phyloP scores from a whole-genome alignment of 164 flowering plant species.

The Houttuynia cordata region DNA sequence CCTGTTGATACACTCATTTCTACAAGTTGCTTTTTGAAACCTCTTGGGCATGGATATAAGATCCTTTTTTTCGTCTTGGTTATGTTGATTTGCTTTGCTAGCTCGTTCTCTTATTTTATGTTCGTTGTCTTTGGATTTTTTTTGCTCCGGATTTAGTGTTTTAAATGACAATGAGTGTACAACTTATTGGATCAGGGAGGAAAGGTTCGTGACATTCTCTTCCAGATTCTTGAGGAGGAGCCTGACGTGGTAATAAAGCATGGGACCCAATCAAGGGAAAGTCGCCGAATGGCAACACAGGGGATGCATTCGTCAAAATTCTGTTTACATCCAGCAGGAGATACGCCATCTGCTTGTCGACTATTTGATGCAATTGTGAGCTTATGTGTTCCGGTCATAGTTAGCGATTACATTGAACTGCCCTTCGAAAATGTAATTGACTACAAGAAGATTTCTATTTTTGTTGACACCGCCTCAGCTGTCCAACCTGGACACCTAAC shows the following conservation, averaged over 20 bases:
- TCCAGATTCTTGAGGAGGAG: slow-evolving; percentile 72
- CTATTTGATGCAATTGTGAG: slow-evolving; percentile 98
- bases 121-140: too few species aligned
- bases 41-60: too few species aligned
- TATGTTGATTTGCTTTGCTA: too few species aligned
- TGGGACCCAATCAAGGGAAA: slow-evolving; percentile 93
- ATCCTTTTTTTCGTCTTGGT: too few species aligned
- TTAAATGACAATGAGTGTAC: too few species aligned
- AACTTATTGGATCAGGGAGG: slow-evolving; percentile 51
- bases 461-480: slow-evolving; percentile 61
- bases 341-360: slow-evolving; percentile 97
- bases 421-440: slow-evolving; percentile 95
- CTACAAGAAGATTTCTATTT: slow-evolving; percentile 73
- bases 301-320: slow-evolving; percentile 98
- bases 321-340: slow-evolving; percentile 99
- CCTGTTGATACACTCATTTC: too few species aligned
- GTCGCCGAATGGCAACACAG: slow-evolving; percentile 75
- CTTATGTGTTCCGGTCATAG: slow-evolving; percentile 84
- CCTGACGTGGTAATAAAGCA: slow-evolving; percentile 75
- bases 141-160: too few species aligned
- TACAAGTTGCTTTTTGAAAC: too few species aligned
- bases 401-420: slow-evolving; percentile 81
- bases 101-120: too few species aligned
- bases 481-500: slow-evolving; percentile 56
- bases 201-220: slow-evolving; percentile 82